Evolutionary conservation across 768 basidiomycete species (phyloP), one percentile per base, ranked within the genome.

Genomic region (Hydnomerulius pinastri): DNA sequence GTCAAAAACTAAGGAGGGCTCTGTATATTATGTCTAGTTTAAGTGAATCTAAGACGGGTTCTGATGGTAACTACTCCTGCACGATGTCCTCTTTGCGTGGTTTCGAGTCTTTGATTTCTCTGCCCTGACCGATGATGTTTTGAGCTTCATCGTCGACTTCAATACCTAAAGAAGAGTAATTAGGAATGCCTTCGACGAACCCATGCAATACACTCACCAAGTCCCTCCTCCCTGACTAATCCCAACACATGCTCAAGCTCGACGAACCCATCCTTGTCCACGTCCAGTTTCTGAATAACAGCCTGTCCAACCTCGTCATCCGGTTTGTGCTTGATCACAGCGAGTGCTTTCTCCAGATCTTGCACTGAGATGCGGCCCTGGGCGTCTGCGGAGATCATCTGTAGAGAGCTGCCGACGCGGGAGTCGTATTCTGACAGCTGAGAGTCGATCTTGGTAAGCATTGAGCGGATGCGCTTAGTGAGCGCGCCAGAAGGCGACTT

Each of bases 31-130:
- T 48, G 32, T 52, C 50, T 51, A 51, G 36, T 54, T 36, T 54
- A 54, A 37, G 24, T 46, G 44, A 46, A 23, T 55, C 35, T 27
- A 43, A 43, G 33, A 9, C 7, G 40, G n/a, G n/a, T 45, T 45
- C 52, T 46, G 11, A 4, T 30, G 52, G 21, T 51, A 51, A 66
- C 64, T 71, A 78, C 63, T 90, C 89, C 65, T 90, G 85, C 33
- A 97, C 85, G 58, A 98, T 96, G 66, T 98, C 95, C 74, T 97
- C 96, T 73, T 96, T 94, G 66, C 92, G 82, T n/a, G 93, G 92
- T 62, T 72, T 81, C 20, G 80, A 78, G 59, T 87, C 82, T 42
- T 87, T 87, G 52, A 95, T 77, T 69, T 95, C 92, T 47, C 77
- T 80, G 25, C 92, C 87, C 66, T 92, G 89, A 25, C 90, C 87